Evolutionary conservation across 164 flowering plant genomes (phyloP).

Genomic region (Chimonanthus praecox): DNA sequence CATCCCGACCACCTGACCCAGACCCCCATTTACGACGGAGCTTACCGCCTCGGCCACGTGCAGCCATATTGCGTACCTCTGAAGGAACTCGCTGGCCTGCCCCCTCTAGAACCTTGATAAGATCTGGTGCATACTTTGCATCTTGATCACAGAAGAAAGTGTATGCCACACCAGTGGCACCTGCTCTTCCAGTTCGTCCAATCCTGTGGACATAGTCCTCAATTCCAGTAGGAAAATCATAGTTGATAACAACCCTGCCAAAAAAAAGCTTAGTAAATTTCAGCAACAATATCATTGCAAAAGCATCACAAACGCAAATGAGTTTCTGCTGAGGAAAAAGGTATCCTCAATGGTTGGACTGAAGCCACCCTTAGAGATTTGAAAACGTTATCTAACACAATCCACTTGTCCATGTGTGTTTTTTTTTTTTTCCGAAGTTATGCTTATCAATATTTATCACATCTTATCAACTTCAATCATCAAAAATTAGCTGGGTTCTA

Average conservation of each 20-base stretch:
- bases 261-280: not conserved
- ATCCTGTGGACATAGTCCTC: slow-evolving; percentile 96
- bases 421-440: no score
- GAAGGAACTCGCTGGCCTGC: slow-evolving; percentile 79
- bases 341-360: no score
- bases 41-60: slow-evolving; percentile 62
- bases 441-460: no score
- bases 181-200: slow-evolving; percentile 94
- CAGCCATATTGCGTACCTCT: slow-evolving; percentile 69
- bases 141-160: slow-evolving; percentile 81
- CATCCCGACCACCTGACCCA: slow-evolving; percentile 40
- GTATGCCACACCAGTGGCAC: slow-evolving; percentile 80
- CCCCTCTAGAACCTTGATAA: slow-evolving; percentile 82
- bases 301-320: no score
- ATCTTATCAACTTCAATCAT: no score
- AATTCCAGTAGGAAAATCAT: slow-evolving; percentile 87
- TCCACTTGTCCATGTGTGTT: no score
- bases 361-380: no score
- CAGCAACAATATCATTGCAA: not conserved
- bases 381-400: no score
- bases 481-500: no score
- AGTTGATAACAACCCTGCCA: slow-evolving; percentile 80
- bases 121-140: slow-evolving; percentile 73
- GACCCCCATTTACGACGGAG: slow-evolving; percentile 43
- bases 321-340: no score